phyloP scores from a whole-genome alignment of 2,329 filamentous ascomycete species.

The Hortaea sp. region DNA sequence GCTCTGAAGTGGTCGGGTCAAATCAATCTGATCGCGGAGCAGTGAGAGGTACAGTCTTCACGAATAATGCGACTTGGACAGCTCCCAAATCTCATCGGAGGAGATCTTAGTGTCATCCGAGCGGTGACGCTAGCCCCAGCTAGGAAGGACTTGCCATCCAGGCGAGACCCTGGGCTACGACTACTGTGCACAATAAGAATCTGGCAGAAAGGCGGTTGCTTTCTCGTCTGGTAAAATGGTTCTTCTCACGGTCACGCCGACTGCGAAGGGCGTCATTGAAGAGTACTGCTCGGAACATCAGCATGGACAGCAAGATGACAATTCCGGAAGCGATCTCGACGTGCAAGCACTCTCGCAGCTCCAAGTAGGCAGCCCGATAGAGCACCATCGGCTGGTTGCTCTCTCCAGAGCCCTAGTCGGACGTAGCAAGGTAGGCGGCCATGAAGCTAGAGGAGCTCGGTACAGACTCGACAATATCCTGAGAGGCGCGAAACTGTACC shows the following conservation, averaged over 20 bases:
- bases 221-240: constrained; percentile 48
- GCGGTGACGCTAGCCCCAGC: too few relatives aligned
- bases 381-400: constrained; percentile 58
- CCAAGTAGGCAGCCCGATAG: constrained; percentile 55
- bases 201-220: too few relatives aligned
- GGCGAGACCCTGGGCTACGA: too few relatives aligned
- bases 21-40: too few relatives aligned
- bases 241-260: constrained; percentile 62
- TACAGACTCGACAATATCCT: constrained; percentile 61
- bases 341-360: constrained; percentile 2
- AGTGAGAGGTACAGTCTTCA: too few relatives aligned
- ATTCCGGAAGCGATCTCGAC: constrained; percentile 3
- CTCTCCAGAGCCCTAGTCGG: constrained; percentile 46
- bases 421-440: constrained; percentile 6
- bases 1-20: too few relatives aligned
- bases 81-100: too few relatives aligned
- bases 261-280: constrained; percentile 54
- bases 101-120: too few relatives aligned
- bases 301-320: not conserved
- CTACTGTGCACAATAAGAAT: too few relatives aligned
- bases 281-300: constrained; percentile 14
- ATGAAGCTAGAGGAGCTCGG: constrained; percentile 3
- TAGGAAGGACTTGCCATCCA: too few relatives aligned
- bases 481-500: constrained; percentile 60
- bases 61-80: too few relatives aligned